Percentiles rank a stretch among this genome's conserved stretches.
These are phyloP conservation scores for Saturnispora kantuleensis DNA, from an alignment of 805 yeast species.

Conservation along the genomic window DNA sequence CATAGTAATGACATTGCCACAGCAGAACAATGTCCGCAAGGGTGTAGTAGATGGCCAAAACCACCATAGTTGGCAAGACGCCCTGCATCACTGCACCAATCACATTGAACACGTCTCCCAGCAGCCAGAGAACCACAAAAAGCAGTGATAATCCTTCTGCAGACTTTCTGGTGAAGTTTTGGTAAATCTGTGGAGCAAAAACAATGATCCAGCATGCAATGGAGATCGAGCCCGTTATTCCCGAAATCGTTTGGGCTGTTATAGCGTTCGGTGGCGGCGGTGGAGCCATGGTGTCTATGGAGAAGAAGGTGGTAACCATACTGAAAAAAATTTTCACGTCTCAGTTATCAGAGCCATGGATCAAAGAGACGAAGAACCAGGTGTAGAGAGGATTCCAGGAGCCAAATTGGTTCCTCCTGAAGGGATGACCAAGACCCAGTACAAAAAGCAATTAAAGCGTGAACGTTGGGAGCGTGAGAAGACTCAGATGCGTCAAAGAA, in stretches of 20 bases:
- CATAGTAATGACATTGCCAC: conserved; percentile 76
- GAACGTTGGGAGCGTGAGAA: conserved; percentile 52
- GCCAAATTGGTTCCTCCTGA: conserved; percentile 43
- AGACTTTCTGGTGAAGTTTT: conserved; percentile 74
- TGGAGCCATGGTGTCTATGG: conserved; percentile 34
- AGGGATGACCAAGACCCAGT: conserved; percentile 80
- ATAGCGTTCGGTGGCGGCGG: conserved; percentile 59
- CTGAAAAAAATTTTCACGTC: not conserved
- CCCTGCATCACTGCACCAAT: conserved; percentile 86
- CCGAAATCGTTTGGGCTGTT: conserved; percentile 64
- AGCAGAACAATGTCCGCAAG: conserved; percentile 79
- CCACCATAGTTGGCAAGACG: conserved; percentile 88
- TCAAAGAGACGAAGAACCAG: not conserved
- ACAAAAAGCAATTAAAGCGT: conserved; percentile 59
- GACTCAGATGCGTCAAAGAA: conserved; percentile 44
- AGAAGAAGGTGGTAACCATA: not conserved
- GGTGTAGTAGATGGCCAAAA: conserved; percentile 87
- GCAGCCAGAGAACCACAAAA: conserved; percentile 83
- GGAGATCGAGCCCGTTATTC: conserved; percentile 79
- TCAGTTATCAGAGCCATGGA: not conserved
- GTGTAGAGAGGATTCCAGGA: conserved; percentile 6
- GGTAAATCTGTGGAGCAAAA: conserved; percentile 93
- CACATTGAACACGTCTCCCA: conserved; percentile 90
- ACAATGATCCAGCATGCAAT: conserved; percentile 97
- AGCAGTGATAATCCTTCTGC: conserved; percentile 84